Evolutionary conservation across 75 land plant species (phyloP), one percentile per base, ranked within the genome.

Genomic region (Selaginella moellendorffii): DNA sequence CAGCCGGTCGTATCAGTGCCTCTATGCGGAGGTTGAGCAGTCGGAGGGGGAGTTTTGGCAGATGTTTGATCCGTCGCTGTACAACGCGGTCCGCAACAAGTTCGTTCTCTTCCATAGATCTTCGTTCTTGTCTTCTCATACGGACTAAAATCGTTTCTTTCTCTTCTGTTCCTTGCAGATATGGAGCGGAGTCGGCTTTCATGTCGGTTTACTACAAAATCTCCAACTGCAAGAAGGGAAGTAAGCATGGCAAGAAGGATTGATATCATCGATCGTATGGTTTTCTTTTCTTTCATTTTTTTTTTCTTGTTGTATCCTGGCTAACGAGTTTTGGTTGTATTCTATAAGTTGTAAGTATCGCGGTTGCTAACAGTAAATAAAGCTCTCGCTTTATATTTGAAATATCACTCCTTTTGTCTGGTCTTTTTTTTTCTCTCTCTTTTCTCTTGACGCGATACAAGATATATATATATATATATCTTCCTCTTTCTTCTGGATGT

Each of bases 161-260:
- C 30, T 64, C 54, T 14, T 14, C 18, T 21, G 63, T 52, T 9
- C 24, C 27, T 52, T 25, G 2, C 54, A 65, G 67, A 26, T 65
- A 65, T 65, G 67, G 63, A 66, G 74, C 70, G 42, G 70, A 66
- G 52, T 14, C 52, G 20, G 61, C 61, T 24, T 72, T 72, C 53
- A 72, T 72, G 74, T 68, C 63, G 54, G 63, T 72, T 14, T 72
- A 68, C 46, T 72, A 66, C 63, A 72, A 72, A 46, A 30, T 65
- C 67, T 65, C 67, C 1, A 65, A 65, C 17, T 46, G 9, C 26
- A 65, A 65, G 20, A 65, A 65, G 28, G 27, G 2, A 5, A 46
- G 5, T 36, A 36, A 36, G 46, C 5, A 14, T 36, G 14, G 14
- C 10, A 36, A 36, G 14, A 36, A 36, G 14, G 46, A 36, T 36